Percentiles rank a stretch among this genome's conserved stretches.
phyloP scores from a whole-genome alignment of 352 stramenopile species.

The Globisporangium emineosum region DNA sequence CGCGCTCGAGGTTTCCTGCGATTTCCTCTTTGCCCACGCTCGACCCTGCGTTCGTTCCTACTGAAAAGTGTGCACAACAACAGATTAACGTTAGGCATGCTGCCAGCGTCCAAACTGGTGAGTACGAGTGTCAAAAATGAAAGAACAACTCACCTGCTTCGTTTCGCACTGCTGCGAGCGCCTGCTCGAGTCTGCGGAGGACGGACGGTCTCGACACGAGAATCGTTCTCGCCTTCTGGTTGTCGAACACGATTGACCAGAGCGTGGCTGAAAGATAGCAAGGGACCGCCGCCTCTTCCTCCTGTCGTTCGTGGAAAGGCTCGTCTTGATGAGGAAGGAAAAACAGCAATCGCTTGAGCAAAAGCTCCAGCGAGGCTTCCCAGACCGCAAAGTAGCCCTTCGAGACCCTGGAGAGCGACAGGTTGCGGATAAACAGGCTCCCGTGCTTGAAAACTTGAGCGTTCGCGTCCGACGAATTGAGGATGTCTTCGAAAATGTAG shows the following conservation, averaged over 20 bases:
- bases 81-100: background rate
- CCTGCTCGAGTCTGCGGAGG: constrained; percentile 32
- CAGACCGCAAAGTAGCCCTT: constrained; percentile 62
- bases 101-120: no score
- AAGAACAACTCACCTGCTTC: constrained; percentile 18
- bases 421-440: constrained; percentile 53
- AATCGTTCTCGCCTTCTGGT: constrained; percentile 52
- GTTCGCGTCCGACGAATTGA: constrained; percentile 25
- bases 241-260: constrained; percentile 60
- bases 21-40: constrained; percentile 4
- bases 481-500: constrained; percentile 46
- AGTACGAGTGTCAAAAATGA: no score
- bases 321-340: background rate
- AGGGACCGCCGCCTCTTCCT: background rate
- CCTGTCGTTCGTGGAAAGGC: background rate
- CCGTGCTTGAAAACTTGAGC: constrained; percentile 26
- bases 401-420: constrained; percentile 46
- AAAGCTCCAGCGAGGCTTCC: constrained; percentile 37
- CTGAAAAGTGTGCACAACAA: background rate
- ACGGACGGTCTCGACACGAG: constrained; percentile 29
- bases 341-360: constrained; percentile 30
- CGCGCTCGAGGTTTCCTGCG: constrained; percentile 10
- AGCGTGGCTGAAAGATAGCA: constrained; percentile 35
- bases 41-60: background rate
- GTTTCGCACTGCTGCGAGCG: constrained; percentile 17